phyloP scores from a whole-genome alignment of 306 rosid genomes.

The Prinsepia uniflora region DNA sequence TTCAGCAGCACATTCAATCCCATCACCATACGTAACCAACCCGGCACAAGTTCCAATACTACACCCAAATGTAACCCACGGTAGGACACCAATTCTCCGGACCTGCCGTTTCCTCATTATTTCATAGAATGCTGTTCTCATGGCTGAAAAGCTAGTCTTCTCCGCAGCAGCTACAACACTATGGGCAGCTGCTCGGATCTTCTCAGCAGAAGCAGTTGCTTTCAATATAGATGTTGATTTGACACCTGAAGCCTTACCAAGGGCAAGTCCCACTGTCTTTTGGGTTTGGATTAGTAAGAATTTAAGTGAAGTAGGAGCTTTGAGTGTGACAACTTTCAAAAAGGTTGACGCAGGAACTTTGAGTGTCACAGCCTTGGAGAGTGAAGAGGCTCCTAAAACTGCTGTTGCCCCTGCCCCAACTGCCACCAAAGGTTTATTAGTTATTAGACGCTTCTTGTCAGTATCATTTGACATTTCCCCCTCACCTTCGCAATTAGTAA shows the following conservation, averaged over 20 bases:
- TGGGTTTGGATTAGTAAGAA: constrained; percentile 50
- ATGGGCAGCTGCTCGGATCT: constrained; percentile 64
- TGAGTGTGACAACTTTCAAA: constrained; percentile 11
- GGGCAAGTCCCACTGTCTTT: constrained; percentile 40
- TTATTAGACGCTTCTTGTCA: constrained; percentile 41
- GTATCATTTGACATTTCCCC: constrained; percentile 29
- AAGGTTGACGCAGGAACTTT: constrained; percentile 13
- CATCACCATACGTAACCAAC: constrained; percentile 62
- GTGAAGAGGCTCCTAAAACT: constrained; percentile 68
- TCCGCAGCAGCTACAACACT: constrained; percentile 65
- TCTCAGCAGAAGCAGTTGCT: constrained; percentile 71
- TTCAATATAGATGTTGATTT: constrained; percentile 54
- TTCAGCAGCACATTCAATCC: constrained; percentile 65
- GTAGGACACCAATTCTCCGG: constrained; percentile 51
- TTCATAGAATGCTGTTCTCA: constrained; percentile 75
- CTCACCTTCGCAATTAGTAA: constrained; percentile 37
- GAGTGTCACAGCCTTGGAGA: constrained; percentile 46
- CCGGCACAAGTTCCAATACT: constrained; percentile 67
- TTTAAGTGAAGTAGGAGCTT: constrained; percentile 58
- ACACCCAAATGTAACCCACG: constrained; percentile 71
- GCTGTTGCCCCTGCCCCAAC: constrained; percentile 85
- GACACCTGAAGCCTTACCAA: constrained; percentile 52
- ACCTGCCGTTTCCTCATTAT: constrained; percentile 68
- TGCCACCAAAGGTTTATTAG: constrained; percentile 64
- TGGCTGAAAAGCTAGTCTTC: constrained; percentile 70